Conservation (phyloP, 192 early-diverging fungal genomes). For the Phlyctochytrium planicorne region DNA sequence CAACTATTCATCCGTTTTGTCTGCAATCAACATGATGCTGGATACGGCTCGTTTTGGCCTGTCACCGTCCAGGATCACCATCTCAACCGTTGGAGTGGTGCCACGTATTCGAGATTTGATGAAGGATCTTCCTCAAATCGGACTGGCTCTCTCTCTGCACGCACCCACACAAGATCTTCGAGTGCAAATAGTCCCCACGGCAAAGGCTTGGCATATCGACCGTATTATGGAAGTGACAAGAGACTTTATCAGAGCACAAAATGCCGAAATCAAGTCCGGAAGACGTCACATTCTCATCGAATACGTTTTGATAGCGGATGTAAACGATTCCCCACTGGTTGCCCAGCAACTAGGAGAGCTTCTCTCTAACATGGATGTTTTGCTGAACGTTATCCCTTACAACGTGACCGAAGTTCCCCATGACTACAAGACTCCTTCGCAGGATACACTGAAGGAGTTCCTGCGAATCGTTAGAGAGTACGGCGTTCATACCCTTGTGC, state of each 20-base stretch:
- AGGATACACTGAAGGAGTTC: slow-evolving; percentile 24
- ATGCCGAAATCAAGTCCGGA: slow-evolving; percentile 22
- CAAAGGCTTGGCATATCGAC: slow-evolving; percentile 50
- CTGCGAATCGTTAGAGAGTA: slow-evolving; percentile 42
- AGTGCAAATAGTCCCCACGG: slow-evolving; percentile 52
- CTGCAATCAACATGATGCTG: slow-evolving; percentile 47
- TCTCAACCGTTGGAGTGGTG: slow-evolving; percentile 59
- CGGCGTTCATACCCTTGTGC: slow-evolving; percentile 42
- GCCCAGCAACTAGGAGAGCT: slow-evolving; percentile 51
- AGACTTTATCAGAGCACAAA: slow-evolving; percentile 52
- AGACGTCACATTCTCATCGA: slow-evolving; percentile 49
- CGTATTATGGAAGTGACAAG: slow-evolving; percentile 45
- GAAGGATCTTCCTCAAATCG: slow-evolving; percentile 47
- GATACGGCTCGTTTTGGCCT: slow-evolving; percentile 46
- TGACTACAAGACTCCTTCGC: slow-evolving; percentile 46
- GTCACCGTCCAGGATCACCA: slow-evolving; percentile 43
- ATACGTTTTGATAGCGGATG: slow-evolving; percentile 50
- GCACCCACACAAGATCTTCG: slow-evolving; percentile 53
- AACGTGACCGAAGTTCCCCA: slow-evolving; percentile 50
- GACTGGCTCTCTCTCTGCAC: slow-evolving; percentile 56
- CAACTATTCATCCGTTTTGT: slow-evolving; percentile 49
- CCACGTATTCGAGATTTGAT: slow-evolving; percentile 46
- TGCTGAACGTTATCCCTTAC: slow-evolving; percentile 60
- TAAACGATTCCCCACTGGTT: slow-evolving; percentile 45
- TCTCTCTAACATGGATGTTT: slow-evolving; percentile 36